A percentile compares a stretch with the other conserved stretches of the same genome.
These are phyloP conservation scores for Sporothrix inflata DNA, from an alignment of 2,329 filamentous ascomycete species.

Conservation along the genomic window DNA sequence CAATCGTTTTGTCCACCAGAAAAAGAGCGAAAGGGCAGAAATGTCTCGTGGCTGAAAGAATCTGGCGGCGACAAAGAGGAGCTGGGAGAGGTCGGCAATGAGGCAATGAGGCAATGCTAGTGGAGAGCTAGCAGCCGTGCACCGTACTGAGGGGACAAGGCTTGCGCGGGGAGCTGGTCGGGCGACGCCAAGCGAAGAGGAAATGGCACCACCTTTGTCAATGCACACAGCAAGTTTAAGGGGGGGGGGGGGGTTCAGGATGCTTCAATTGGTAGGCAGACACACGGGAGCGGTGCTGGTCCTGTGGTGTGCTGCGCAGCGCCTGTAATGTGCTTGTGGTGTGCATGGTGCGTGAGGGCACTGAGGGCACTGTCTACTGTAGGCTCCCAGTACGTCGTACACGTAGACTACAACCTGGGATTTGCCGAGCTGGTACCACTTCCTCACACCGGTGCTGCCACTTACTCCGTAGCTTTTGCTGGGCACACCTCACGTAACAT, in stretches of 20 bases:
- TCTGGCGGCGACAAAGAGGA: conserved; percentile 7
- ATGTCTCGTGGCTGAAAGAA: conserved; percentile 11
- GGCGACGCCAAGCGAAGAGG: conserved; percentile 10
- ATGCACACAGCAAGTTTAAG: background rate
- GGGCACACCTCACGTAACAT: no score
- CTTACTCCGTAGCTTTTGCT: no score
- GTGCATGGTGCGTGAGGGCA: no score
- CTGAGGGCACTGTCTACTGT: no score
- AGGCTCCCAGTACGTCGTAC: no score
- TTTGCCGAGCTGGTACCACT: no score
- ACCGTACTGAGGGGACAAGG: background rate
- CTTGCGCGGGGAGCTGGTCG: conserved; percentile 11
- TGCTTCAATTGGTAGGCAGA: background rate
- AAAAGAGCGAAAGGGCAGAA: background rate
- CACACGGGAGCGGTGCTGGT: background rate
- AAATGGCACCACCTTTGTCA: conserved; percentile 22
- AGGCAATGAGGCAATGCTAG: conserved; percentile 15
- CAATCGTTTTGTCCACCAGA: background rate
- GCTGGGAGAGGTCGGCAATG: conserved; percentile 6
- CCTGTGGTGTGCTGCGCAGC: no score
- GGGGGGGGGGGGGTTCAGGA: no score
- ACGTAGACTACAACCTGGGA: no score
- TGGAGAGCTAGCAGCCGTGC: conserved; percentile 13
- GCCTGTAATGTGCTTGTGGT: no score
- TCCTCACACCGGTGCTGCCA: no score